phyloP scores from a whole-genome alignment of 2,329 filamentous ascomycete species.

The Phaeoacremonium minimum region DNA sequence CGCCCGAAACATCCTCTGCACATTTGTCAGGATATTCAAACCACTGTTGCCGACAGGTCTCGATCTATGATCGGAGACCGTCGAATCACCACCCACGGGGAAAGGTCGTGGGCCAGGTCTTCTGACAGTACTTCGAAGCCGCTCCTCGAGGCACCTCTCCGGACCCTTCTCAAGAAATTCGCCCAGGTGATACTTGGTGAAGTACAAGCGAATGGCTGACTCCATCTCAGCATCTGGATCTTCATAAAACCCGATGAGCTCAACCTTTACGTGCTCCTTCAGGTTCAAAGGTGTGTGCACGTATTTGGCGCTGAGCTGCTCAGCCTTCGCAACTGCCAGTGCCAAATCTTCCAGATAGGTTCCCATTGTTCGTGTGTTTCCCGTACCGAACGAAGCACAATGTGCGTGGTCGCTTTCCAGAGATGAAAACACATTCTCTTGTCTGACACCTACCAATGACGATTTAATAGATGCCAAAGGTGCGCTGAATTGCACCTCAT shows the following conservation, averaged over 20 bases:
- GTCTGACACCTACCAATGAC: slow-evolving; percentile 43
- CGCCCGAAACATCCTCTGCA: slow-evolving; percentile 19
- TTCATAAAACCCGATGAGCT: slow-evolving; percentile 58
- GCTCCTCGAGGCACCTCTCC: slow-evolving; percentile 47
- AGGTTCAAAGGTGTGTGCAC: slow-evolving; percentile 42
- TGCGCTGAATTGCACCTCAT: slow-evolving; percentile 53
- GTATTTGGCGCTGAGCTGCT: slow-evolving; percentile 25
- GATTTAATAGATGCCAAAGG: slow-evolving; percentile 56
- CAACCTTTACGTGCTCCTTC: slow-evolving; percentile 49
- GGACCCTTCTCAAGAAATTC: slow-evolving; percentile 54
- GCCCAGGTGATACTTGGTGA: slow-evolving; percentile 42
- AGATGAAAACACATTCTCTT: slow-evolving; percentile 43
- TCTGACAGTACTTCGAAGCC: slow-evolving; percentile 28
- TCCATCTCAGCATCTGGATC: slow-evolving; percentile 34
- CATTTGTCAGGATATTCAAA: slow-evolving; percentile 18
- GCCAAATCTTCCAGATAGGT: slow-evolving; percentile 30
- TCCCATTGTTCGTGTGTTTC: slow-evolving; percentile 43
- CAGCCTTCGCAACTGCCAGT: slow-evolving; percentile 29
- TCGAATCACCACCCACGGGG: too few species aligned
- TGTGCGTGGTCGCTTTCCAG: slow-evolving; percentile 51
- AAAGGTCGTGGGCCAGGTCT: neutral
- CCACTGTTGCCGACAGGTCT: slow-evolving; percentile 9
- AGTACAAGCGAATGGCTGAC: slow-evolving; percentile 43
- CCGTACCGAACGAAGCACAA: slow-evolving; percentile 47
- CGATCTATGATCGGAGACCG: neutral